phyloP scores from a whole-genome alignment of 2,329 filamentous ascomycete genomes.

The Calonectria honghensis region DNA sequence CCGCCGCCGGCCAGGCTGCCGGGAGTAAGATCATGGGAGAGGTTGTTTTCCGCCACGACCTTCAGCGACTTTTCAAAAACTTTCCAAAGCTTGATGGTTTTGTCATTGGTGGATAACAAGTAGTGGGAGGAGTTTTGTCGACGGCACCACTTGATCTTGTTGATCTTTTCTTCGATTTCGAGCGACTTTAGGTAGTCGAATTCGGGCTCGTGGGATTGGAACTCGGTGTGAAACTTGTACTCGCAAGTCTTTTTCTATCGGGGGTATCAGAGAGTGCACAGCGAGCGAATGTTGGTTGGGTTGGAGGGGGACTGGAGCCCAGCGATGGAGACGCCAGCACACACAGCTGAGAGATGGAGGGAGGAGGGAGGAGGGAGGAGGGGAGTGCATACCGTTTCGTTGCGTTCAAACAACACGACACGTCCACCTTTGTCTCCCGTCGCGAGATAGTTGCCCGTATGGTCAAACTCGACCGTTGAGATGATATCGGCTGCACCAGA shows the following conservation, averaged over 20 bases:
- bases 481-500: constrained; percentile 85
- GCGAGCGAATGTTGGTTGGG: constrained; percentile 61
- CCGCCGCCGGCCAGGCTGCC: constrained; percentile 83
- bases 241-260: constrained; percentile 99
- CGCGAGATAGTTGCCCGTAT: constrained; percentile 91
- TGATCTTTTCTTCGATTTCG: constrained; percentile 99
- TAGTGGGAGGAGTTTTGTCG: constrained; percentile 99
- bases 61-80: constrained; percentile 99
- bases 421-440: constrained; percentile 93
- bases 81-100: constrained; percentile 99
- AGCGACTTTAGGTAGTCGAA: constrained; percentile 99
- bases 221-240: constrained; percentile 99
- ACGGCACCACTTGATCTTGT: constrained; percentile 99
- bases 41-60: constrained; percentile 98
- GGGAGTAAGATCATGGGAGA: constrained; percentile 94
- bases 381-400: constrained; percentile 85
- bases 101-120: constrained; percentile 98
- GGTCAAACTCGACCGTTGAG: constrained; percentile 92
- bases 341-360: background rate
- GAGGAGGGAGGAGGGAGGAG: constrained; percentile 16
- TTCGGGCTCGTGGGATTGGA: constrained; percentile 99
- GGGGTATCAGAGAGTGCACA: constrained; percentile 41
- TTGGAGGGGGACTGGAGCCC: constrained; percentile 18
- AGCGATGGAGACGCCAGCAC: background rate
- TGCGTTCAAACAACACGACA: constrained; percentile 91